These are phyloP conservation scores for Saturnispora saitoi DNA, from an alignment of 805 yeast genomes.

Conservation along the genomic window DNA sequence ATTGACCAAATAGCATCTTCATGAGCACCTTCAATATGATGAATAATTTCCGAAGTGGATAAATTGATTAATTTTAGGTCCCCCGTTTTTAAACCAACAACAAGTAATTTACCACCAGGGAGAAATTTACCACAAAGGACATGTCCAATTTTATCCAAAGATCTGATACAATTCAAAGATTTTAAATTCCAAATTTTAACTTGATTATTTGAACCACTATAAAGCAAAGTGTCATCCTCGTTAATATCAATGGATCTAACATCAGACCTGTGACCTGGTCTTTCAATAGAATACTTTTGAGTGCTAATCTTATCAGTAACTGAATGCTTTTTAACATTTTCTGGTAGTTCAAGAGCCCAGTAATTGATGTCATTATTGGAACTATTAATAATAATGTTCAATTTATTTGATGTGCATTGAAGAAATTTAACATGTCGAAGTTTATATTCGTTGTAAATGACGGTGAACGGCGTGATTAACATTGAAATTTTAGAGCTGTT, in stretches of 20 bases:
- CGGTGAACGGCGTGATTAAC: slow-evolving; percentile 59
- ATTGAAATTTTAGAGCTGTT: slow-evolving; percentile 43
- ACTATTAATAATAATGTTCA: slow-evolving; percentile 58
- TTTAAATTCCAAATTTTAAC: slow-evolving; percentile 82
- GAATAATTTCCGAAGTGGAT: slow-evolving; percentile 68
- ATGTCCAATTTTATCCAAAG: slow-evolving; percentile 77
- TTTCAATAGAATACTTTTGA: slow-evolving; percentile 53
- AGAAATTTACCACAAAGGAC: slow-evolving; percentile 71
- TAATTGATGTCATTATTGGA: slow-evolving; percentile 70
- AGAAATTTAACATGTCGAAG: slow-evolving; percentile 66
- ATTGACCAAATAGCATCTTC: slow-evolving; percentile 78
- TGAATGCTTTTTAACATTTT: slow-evolving; percentile 44
- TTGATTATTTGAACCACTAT: slow-evolving; percentile 85
- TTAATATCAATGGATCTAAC: slow-evolving; percentile 77
- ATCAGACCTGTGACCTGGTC: slow-evolving; percentile 85
- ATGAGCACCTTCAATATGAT: slow-evolving; percentile 67
- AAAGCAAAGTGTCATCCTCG: slow-evolving; percentile 69
- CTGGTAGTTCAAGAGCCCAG: slow-evolving; percentile 50
- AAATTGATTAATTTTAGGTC: slow-evolving; percentile 77
- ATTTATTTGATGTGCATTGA: slow-evolving; percentile 33
- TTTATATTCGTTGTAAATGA: slow-evolving; percentile 56
- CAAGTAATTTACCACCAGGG: slow-evolving; percentile 86
- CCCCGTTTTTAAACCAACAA: slow-evolving; percentile 85
- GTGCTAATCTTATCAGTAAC: slow-evolving; percentile 30
- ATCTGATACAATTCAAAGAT: slow-evolving; percentile 68